Conservation (phyloP, 2,329 filamentous ascomycete species). For the Ceratocystis papillata region DNA sequence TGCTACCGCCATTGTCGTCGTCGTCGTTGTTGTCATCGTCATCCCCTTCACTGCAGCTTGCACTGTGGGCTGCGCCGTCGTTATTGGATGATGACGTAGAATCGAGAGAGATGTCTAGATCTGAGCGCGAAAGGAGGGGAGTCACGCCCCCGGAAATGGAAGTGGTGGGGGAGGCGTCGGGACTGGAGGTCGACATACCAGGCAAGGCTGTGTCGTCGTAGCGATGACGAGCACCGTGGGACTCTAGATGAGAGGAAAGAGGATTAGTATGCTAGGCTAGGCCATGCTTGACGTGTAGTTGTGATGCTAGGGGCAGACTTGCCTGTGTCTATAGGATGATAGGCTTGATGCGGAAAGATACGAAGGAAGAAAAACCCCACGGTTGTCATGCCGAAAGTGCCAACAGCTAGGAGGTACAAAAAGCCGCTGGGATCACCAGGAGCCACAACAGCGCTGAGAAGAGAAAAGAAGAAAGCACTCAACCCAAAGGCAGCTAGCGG, state of each 20-base stretch:
- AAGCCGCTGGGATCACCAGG: conserved; percentile 75
- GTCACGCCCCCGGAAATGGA: neutral
- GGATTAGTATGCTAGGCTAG: conserved; percentile 15
- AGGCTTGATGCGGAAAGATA: conserved; percentile 53
- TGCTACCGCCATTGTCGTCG: conserved; percentile 27
- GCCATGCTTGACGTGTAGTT: neutral
- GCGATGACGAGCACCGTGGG: conserved; percentile 24
- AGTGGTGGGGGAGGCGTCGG: conserved; percentile 10
- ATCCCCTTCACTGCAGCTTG: neutral
- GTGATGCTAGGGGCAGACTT: neutral
- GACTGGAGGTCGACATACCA: conserved; percentile 47
- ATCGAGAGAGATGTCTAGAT: conserved; percentile 6
- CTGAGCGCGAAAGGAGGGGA: neutral
- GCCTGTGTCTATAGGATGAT: conserved; percentile 40
- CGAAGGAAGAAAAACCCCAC: conserved; percentile 75
- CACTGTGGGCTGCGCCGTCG: conserved; percentile 28
- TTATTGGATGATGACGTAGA: conserved; percentile 24
- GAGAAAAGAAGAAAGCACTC: conserved; percentile 92
- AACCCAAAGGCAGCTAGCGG: conserved; percentile 86
- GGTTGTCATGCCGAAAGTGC: conserved; percentile 66
- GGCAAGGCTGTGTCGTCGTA: conserved; percentile 30
- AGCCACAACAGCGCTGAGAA: conserved; percentile 64
- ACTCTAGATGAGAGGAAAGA: conserved; percentile 8
- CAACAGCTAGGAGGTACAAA: conserved; percentile 65
- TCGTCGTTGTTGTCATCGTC: conserved; percentile 27